These are phyloP conservation scores for Sporisorium iseilematis-ciliati DNA, from an alignment of 1,284 basidiomycete genomes.

Conservation along the genomic window DNA sequence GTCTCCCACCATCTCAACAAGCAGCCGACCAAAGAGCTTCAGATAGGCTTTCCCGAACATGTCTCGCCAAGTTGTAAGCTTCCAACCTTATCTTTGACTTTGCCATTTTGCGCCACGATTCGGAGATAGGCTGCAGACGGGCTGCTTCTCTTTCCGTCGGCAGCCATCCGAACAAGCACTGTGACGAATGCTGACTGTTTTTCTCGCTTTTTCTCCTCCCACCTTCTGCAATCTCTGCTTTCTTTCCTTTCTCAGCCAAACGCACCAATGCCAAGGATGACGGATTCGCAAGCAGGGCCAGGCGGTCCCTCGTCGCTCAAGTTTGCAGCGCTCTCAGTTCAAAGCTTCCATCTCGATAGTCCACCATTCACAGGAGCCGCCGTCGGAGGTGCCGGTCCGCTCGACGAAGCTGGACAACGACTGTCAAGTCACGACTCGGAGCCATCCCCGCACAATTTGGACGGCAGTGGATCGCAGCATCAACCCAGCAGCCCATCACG, in stretches of 20 bases:
- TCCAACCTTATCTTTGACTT: neutral
- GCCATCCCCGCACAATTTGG: slow-evolving; percentile 11
- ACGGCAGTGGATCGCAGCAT: slow-evolving; percentile 9
- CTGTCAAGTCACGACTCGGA: slow-evolving; percentile 33
- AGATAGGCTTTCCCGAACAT: neutral
- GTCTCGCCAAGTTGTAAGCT: slow-evolving; percentile 17
- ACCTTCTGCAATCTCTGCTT: neutral
- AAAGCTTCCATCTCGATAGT: slow-evolving; percentile 68
- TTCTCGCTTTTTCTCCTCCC: neutral
- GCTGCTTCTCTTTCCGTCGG: neutral
- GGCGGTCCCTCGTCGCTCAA: slow-evolving; percentile 61
- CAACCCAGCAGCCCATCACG: slow-evolving; percentile 22
- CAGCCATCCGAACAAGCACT: neutral
- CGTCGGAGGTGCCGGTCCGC: slow-evolving; percentile 55
- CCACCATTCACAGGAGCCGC: slow-evolving; percentile 68
- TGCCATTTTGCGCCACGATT: neutral
- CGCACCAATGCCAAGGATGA: slow-evolving; percentile 63
- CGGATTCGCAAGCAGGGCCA: slow-evolving; percentile 60
- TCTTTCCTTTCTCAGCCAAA: slow-evolving; percentile 24
- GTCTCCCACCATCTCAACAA: neutral
- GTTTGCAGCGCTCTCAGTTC: slow-evolving; percentile 63
- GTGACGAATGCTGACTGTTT: slow-evolving; percentile 16
- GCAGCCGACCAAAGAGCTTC: neutral
- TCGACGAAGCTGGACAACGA: slow-evolving; percentile 45
- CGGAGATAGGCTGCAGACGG: neutral